Evolutionary conservation across 495 filamentous ascomycete species (phyloP), one percentile per base, ranked within the genome.

Genomic region (Antarctomyces pellizariae): DNA sequence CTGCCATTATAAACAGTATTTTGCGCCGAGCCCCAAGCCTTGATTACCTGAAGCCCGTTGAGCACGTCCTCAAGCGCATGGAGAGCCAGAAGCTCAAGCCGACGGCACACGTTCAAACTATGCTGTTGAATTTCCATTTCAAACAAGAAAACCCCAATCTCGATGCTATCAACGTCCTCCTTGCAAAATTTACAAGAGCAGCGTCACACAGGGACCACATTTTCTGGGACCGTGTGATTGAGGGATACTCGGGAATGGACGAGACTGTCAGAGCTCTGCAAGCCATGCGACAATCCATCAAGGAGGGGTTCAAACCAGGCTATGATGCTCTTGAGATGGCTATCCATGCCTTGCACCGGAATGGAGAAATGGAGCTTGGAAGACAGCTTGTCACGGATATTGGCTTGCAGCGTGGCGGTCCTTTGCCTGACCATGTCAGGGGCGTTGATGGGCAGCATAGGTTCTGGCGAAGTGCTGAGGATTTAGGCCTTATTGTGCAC

Each of bases 41-140:
- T 8, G 37, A 67, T 36, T n/a, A n/a, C n/a, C 36, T 52, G 13
- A 19, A 41, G 1, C 59, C 59, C 29, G 62, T 71, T n/a, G 56
- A 59, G 20, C 52, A 47, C 9, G 53, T 82, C 2, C 50, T 80
- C 7, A 47, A 47, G 1, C 59, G 71, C 38, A 73, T 84, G 51
- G 45, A 47, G 34, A 22, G 27, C 3, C 39, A 50, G 23, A 53
- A 53, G 5, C 33, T 74, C 16, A 44, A 56, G 35, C 54, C 67
- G 0, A 57, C 56, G 2, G 36, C 57, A 3, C 58, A 72, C 29
- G 57, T 78, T 38, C 75, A 73, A 53, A 75, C 74, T 14, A 67
- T 67, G 37, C 53, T 83, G 5, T 39, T 71, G n/a, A 56, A 63
- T n/a, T 48, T 71, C 46, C 67, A 68, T 46, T 78, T 79, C 41